Base-by-base conservation (phyloP, 1,284 basidiomycete genomes). In the Ceratobasidium sp. region DNA sequence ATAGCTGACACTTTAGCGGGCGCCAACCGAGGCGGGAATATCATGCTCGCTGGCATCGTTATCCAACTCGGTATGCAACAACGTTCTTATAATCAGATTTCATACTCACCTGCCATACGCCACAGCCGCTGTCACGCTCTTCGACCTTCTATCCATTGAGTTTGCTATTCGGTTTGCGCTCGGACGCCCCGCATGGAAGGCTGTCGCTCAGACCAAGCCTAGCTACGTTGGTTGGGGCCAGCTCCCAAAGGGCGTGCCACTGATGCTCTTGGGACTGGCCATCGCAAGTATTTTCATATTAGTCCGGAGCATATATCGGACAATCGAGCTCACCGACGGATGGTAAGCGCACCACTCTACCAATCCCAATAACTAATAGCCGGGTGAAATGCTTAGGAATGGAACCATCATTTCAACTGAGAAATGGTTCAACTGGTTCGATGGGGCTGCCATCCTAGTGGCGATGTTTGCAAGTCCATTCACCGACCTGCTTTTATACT, bases 1-100 rank as follows among this genome's bases (percentile, higher is more conserved):
- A 59, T 65, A 5, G 75, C 65, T 11, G 41, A 45, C 5, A 71
- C 73, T 4, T 44, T 66, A 19, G 7, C 44, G 33, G 76, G 19
- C 45, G 73, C 75, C 9, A 51, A 77, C 27, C 62, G 63, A 85
- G 85, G 88, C 27, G 85, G 81, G 1, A 81, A 86, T 67, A 83
- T 90, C 79, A 89, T 89, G 88, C 82, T 90, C 3, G 86, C 80
- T 33, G 89, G 89, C 69, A 89, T 90, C 75, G 81, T 84, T 41
- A 84, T 89, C 76, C 89, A 90, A 79, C 81, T 90, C 62, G 80
- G 87, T 88, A 67, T 71, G 84, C 9, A n/a, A n/a, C 50, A 9
- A 9, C n/a, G 9, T 53, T 9, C 50, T 17, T 6, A n/a, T 22
- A 1, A 9, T 8, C 50, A 17, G 11, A 22, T 27, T 17, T 22